A percentile compares a stretch with the other conserved stretches of the same genome.
These are phyloP conservation scores for Aspergillus ibericus DNA, from an alignment of 2,329 filamentous ascomycete genomes.

Conservation along the genomic window DNA sequence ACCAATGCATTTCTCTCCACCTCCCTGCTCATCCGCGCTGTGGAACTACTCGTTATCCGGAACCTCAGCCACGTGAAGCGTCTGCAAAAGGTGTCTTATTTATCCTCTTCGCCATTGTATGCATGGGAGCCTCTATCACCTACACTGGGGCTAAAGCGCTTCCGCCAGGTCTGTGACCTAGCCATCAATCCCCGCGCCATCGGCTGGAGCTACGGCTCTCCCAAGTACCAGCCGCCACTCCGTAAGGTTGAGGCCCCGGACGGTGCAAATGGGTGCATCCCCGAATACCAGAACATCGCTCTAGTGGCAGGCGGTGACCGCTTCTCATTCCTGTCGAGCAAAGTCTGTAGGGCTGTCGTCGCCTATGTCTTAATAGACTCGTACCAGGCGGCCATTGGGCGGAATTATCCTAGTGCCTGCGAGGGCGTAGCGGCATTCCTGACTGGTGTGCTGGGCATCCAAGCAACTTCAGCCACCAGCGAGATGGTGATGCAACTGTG, in stretches of 20 bases:
- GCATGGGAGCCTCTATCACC: conserved; percentile 13
- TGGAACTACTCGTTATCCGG: conserved; percentile 16
- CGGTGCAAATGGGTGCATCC: not conserved
- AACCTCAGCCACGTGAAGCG: conserved; percentile 10
- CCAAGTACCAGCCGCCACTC: conserved; percentile 11
- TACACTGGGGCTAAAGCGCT: conserved; percentile 4
- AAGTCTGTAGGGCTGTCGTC: not conserved
- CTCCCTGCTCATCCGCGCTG: conserved; percentile 14
- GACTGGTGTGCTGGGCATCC: not conserved
- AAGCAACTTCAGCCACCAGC: conserved; percentile 3
- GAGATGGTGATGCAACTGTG: conserved; percentile 3
- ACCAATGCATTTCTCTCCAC: conserved; percentile 18
- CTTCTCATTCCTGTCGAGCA: conserved; percentile 3
- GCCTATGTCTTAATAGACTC: conserved; percentile 14
- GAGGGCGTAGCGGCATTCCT: not conserved
- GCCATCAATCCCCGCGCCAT: conserved; percentile 18
- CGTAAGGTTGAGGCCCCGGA: not conserved
- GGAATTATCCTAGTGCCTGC: conserved; percentile 7
- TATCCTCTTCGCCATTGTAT: conserved; percentile 8
- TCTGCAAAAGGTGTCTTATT: conserved; percentile 4
- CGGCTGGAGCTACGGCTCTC: conserved; percentile 17
- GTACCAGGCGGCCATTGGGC: conserved; percentile 13
- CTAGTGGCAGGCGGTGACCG: not conserved
- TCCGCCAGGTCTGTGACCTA: conserved; percentile 13
- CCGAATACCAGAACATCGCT: not conserved